Percentiles rank a stretch among this genome's conserved stretches.
phyloP scores from a whole-genome alignment of 345 rosid species.

The Citropsis articulata region DNA sequence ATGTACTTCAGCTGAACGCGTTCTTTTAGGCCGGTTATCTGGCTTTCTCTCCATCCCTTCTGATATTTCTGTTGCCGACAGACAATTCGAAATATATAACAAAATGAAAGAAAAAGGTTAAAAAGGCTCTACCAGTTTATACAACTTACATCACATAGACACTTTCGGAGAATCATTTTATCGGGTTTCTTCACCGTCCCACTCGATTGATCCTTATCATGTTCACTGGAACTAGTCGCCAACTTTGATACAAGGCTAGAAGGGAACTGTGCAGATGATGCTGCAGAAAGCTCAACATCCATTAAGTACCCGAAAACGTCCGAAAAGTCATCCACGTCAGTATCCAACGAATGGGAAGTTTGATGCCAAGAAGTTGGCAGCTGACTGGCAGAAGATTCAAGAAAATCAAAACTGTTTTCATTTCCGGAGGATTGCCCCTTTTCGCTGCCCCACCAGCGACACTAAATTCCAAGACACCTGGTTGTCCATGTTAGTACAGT shows the following conservation, averaged over 20 bases:
- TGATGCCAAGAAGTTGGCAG: background rate
- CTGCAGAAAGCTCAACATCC: background rate
- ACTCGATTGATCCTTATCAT: background rate
- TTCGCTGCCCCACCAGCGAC: no score
- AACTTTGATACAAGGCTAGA: background rate
- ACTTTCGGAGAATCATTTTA: background rate
- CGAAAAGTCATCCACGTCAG: background rate
- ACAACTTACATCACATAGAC: background rate
- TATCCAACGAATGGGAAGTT: background rate
- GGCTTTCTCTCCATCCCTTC: background rate
- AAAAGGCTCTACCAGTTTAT: background rate
- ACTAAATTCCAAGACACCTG: background rate
- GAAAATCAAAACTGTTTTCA: background rate
- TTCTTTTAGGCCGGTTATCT: slow-evolving; percentile 8
- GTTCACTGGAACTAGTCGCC: background rate
- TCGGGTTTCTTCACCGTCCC: background rate
- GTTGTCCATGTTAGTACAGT: background rate
- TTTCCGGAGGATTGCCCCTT: background rate
- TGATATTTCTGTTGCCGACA: background rate
- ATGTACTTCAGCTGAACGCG: slow-evolving; percentile 22
- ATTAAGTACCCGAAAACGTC: background rate
- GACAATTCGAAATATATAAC: background rate
- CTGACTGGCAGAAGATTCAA: background rate
- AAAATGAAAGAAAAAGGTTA: background rate
- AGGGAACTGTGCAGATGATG: background rate